These are phyloP conservation scores for Blastocystis sp. DNA, from an alignment of 352 stramenopile genomes.

Conservation along the genomic window DNA sequence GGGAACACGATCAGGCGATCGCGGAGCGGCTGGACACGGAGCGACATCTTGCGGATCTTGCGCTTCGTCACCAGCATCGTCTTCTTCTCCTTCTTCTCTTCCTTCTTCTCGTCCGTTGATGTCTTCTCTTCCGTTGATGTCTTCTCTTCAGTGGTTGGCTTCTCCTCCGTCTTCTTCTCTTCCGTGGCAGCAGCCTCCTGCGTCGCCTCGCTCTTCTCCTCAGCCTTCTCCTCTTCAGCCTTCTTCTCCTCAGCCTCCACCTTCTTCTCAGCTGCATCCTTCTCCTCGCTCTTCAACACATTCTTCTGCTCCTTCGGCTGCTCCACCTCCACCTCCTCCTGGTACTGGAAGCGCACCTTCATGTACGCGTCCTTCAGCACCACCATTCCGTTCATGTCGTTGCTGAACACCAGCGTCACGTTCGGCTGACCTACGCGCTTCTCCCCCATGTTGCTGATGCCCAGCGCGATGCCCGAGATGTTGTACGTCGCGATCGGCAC, in stretches of 20 bases:
- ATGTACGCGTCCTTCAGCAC: constrained; percentile 87
- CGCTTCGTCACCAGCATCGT: constrained; percentile 75
- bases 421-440: constrained; percentile 88
- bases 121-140: too few relatives aligned
- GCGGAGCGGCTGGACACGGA: constrained; percentile 22
- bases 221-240: background rate
- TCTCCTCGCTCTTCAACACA: constrained; percentile 76
- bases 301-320: constrained; percentile 83
- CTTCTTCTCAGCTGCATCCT: constrained; percentile 38
- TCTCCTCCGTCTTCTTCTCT: constrained; percentile 2
- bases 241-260: constrained; percentile 46
- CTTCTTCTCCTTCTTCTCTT: constrained; percentile 75
- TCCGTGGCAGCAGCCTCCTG: constrained; percentile 75
- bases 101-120: constrained; percentile 24
- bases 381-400: constrained; percentile 88
- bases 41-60: constrained; percentile 73
- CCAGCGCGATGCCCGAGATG: constrained; percentile 86
- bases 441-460: constrained; percentile 84
- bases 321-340: constrained; percentile 81
- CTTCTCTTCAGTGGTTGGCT: background rate
- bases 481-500: constrained; percentile 88
- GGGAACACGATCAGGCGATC: constrained; percentile 52
- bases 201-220: constrained; percentile 76
- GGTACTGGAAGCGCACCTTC: constrained; percentile 79
- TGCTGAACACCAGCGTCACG: constrained; percentile 89